phyloP scores from a whole-genome alignment of 805 yeast genomes.

The Ogataea zsoltii region DNA sequence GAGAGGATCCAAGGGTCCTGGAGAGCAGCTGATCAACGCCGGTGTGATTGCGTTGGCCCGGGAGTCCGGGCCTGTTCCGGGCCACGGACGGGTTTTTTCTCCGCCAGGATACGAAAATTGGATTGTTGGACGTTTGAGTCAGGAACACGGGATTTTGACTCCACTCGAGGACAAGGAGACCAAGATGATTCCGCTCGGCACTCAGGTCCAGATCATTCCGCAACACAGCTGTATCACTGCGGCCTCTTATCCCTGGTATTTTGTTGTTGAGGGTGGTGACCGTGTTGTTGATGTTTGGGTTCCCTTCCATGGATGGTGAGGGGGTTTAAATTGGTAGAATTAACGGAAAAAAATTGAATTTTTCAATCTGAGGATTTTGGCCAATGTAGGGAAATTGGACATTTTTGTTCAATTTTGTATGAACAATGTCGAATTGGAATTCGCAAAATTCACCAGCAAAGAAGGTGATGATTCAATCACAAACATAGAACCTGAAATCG shows the following conservation, averaged over 20 bases:
- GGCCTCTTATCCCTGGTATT: constrained; percentile 59
- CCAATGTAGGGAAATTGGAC: too few relatives aligned
- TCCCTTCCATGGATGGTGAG: constrained; percentile 55
- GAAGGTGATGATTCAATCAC: too few relatives aligned
- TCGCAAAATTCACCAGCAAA: too few relatives aligned
- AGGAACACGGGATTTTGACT: constrained; percentile 77
- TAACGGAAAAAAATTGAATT: too few relatives aligned
- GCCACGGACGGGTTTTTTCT: constrained; percentile 48
- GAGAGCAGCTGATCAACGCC: constrained; percentile 67
- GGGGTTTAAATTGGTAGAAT: too few relatives aligned
- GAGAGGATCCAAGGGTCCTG: constrained; percentile 51
- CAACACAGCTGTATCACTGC: constrained; percentile 78
- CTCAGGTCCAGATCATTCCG: constrained; percentile 56
- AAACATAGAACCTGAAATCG: too few relatives aligned
- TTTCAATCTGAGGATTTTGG: too few relatives aligned
- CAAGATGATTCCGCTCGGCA: constrained; percentile 52
- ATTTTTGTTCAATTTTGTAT: too few relatives aligned
- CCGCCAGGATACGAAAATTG: constrained; percentile 52
- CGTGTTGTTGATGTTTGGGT: constrained; percentile 62
- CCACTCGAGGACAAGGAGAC: constrained; percentile 39
- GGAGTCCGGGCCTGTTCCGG: constrained; percentile 61
- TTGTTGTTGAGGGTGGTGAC: constrained; percentile 49
- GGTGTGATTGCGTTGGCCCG: constrained; percentile 72
- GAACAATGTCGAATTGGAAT: too few relatives aligned
- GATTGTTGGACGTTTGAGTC: constrained; percentile 68